Evolutionary conservation across 2,329 filamentous ascomycete species (phyloP), one percentile per base, ranked within the genome.

Genomic region (Coleophoma eucalyptorum): DNA sequence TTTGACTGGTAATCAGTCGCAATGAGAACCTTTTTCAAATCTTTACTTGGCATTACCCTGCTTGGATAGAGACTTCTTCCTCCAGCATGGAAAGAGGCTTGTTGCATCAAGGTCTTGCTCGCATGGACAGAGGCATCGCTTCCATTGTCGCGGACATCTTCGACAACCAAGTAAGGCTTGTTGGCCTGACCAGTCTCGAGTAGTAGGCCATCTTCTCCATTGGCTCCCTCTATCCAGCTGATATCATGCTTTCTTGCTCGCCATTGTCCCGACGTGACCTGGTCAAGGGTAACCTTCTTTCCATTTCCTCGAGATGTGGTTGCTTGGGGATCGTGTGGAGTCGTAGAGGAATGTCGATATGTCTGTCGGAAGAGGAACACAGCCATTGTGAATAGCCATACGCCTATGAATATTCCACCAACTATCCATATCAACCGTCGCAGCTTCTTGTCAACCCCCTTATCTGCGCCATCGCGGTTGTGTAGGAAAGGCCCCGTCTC

Each of bases 11-110:
- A 66, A 48, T 90, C 75, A 8, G 90, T 90, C 46, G 84, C 79
- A n/a, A 97, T 73, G 47, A 99, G 78, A 3, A 99, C 90, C 66
- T 89, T 93, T 62, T 85, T 90, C 67, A 96, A 77, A 66, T 97
- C 83, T 26, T 84, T 82, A 64, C 90, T 97, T 2, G 94, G 90
- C 75, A 81, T 86, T 3, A 84, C 80, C 58, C 80, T 76, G 13
- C 69, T 69, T 0, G 89, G 84, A n/a, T 62, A 66, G 57, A 90
- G 73, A 15, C 68, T 68, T 46, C 75, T 67, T 11, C 75, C 80
- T 8, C 76, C 76, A 50, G 84, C 84, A 16, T 72, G 66, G 61
- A 99, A 90, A 40, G 65, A 69, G 0, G 73, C 65, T 12, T 79
- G 67, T 68, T 90, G 81, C 84, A 99, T 96, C 61, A 99, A 73